phyloP scores from a whole-genome alignment of 768 basidiomycete species.

The Scleroderma citrinum region DNA sequence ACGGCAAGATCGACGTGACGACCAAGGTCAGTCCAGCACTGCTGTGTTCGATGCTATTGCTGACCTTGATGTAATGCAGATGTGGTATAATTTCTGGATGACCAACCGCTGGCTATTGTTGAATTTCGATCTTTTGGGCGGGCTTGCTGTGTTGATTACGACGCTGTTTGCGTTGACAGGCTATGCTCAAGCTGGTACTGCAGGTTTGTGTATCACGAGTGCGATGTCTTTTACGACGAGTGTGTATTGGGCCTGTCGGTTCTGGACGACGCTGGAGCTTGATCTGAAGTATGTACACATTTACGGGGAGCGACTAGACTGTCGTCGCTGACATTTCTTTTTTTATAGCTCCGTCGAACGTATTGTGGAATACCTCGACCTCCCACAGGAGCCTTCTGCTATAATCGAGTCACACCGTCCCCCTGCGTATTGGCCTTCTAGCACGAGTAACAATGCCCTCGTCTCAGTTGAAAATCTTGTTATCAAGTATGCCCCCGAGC shows the following conservation, averaged over 20 bases:
- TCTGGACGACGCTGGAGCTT: constrained; percentile 56
- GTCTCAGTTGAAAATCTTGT: constrained; percentile 69
- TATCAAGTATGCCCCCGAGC: constrained; percentile 78
- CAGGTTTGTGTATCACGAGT: constrained; percentile 43
- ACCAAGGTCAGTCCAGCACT: constrained; percentile 47
- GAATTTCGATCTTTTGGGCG: constrained; percentile 77
- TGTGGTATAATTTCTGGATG: constrained; percentile 92
- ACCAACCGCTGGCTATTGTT: constrained; percentile 80
- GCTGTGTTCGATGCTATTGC: not conserved
- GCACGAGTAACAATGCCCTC: constrained; percentile 45
- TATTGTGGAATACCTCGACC: constrained; percentile 82
- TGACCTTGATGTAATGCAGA: constrained; percentile 30
- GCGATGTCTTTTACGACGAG: constrained; percentile 46
- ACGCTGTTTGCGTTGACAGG: constrained; percentile 60
- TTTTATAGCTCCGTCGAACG: constrained; percentile 80
- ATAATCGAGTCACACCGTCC: constrained; percentile 68
- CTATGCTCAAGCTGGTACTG: constrained; percentile 28
- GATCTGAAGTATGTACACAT: constrained; percentile 53
- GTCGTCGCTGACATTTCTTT: too few species aligned
- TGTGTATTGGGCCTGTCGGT: constrained; percentile 38
- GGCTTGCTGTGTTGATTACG: constrained; percentile 65
- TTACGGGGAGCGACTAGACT: too few species aligned
- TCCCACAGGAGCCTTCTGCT: constrained; percentile 82
- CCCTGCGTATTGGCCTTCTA: constrained; percentile 93
- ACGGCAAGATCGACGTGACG: constrained; percentile 67